A percentile compares a stretch with the other conserved stretches of the same genome.
Conservation (phyloP, 805 yeast genomes). For the Lachancea lanzarotensis region DNA sequence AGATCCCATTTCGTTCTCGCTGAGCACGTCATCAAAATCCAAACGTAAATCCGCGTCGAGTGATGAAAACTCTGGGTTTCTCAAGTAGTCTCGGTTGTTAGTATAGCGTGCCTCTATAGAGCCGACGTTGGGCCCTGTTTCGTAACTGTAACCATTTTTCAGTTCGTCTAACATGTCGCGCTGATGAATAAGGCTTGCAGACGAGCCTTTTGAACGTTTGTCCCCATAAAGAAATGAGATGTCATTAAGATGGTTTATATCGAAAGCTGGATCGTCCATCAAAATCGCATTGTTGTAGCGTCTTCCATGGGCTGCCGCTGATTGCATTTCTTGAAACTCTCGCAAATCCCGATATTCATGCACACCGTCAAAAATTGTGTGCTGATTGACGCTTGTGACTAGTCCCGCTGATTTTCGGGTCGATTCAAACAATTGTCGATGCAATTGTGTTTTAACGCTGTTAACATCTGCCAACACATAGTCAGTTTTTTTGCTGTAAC, state of each 20-base stretch:
- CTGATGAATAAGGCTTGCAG: constrained; percentile 5
- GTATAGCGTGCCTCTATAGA: not conserved
- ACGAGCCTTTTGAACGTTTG: not conserved
- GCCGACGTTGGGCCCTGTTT: not conserved
- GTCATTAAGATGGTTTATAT: constrained; percentile 17
- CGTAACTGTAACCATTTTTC: constrained; percentile 6
- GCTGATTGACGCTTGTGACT: not conserved
- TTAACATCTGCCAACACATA: constrained; percentile 27
- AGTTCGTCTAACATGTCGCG: constrained; percentile 6
- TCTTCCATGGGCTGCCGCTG: not conserved
- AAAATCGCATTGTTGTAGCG: constrained; percentile 11
- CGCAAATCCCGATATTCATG: constrained; percentile 7
- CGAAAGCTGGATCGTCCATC: constrained; percentile 25
- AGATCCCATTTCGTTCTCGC: constrained; percentile 12
- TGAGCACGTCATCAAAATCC: constrained; percentile 25
- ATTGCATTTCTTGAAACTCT: constrained; percentile 7
- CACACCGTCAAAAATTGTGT: constrained; percentile 9
- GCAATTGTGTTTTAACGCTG: constrained; percentile 19
- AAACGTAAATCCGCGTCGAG: constrained; percentile 27
- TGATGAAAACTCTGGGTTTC: constrained; percentile 6
- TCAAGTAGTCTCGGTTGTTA: not conserved
- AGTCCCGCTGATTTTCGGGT: not conserved
- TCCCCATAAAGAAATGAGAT: constrained; percentile 6
- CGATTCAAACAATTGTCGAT: constrained; percentile 11
- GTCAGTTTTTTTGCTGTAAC: constrained; percentile 29